Evolutionary conservation across 2,329 filamentous ascomycete species (phyloP), one percentile per base, ranked within the genome.

Genomic region (Penicillium sclerotigenum): DNA sequence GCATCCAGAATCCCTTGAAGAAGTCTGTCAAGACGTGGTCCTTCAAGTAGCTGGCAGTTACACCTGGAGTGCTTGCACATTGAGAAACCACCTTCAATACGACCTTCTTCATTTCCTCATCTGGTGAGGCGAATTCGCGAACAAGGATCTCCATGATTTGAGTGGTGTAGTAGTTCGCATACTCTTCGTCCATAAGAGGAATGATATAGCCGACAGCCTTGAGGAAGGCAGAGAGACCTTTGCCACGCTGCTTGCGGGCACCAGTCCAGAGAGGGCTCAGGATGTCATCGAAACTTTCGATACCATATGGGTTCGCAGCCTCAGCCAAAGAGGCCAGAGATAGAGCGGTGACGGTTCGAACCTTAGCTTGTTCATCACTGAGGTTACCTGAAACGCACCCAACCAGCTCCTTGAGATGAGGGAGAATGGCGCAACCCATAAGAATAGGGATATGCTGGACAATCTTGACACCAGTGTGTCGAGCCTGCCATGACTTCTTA

Each of bases 21-120:
- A 99, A 99, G 59, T 97, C 94, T 63, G 90, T 87, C 37, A 99
- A 81, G 8, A 99, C 92, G 60, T 96, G 89, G 70, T 97, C 92
- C 75, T 97, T 97, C 38, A 99, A 82, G 69, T 97, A 99, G 37
- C 87, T 89, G 34, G 92, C 89, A 33, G 94, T 97, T 28, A 99
- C 94, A 77, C 94, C 94, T 69, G 96, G 89, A 2, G 93, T 97
- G 65, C 88, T 88, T 8, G 94, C 90, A 70, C 94, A 97, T 71
- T 99, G 94, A 18, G 92, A 97, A 16, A 99, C 87, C 28, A 99
- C 94, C 76, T 97, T 97, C 56, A 99, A 79, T 8, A 99, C 94
- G 1, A 99, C 94, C 79, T 99, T 99, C 79, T 97, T 99, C 94
- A 99, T 99, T 75, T 99, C 94, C 75, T 99, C 94, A 64, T 99